Conservation (phyloP, 1,284 basidiomycete species). For the Boletus subluridellus region DNA sequence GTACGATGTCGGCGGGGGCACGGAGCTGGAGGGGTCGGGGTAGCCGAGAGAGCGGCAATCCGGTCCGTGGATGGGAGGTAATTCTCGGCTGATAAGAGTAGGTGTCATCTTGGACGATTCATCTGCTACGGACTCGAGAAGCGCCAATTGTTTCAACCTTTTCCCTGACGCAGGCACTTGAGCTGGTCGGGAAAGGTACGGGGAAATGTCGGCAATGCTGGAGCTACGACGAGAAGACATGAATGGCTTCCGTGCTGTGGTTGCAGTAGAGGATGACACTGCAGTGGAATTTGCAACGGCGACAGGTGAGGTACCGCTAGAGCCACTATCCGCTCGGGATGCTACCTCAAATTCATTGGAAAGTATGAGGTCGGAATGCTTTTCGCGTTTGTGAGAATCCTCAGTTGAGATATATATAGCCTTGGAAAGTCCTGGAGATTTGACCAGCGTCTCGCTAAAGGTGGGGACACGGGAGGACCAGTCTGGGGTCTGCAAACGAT, state of each 20-base stretch:
- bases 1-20: conserved; percentile 17
- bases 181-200: conserved; percentile 52
- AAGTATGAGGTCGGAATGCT: conserved; percentile 4
- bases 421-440: conserved; percentile 8
- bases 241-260: conserved; percentile 22
- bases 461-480: conserved; percentile 35
- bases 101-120: conserved; percentile 65
- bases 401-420: conserved; percentile 1
- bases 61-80: conserved; percentile 15
- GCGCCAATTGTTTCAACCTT: conserved; percentile 64
- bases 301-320: conserved; percentile 12
- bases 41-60: conserved; percentile 3
- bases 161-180: conserved; percentile 55
- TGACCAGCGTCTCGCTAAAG: conserved; percentile 13
- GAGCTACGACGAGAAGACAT: conserved; percentile 36
- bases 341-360: conserved; percentile 22
- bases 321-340: conserved; percentile 17
- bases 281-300: conserved; percentile 4
- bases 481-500: conserved; percentile 26
- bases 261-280: conserved; percentile 10
- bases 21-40: conserved; percentile 20
- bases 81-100: conserved; percentile 38
- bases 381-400: conserved; percentile 15
- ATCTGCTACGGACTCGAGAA: conserved; percentile 70
- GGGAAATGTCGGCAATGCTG: conserved; percentile 58